A percentile compares a stretch with the other conserved stretches of the same genome.
Evolutionary conservation across 805 yeast genomes (phyloP).

Genomic region (Kodamaea neixiangensis): DNA sequence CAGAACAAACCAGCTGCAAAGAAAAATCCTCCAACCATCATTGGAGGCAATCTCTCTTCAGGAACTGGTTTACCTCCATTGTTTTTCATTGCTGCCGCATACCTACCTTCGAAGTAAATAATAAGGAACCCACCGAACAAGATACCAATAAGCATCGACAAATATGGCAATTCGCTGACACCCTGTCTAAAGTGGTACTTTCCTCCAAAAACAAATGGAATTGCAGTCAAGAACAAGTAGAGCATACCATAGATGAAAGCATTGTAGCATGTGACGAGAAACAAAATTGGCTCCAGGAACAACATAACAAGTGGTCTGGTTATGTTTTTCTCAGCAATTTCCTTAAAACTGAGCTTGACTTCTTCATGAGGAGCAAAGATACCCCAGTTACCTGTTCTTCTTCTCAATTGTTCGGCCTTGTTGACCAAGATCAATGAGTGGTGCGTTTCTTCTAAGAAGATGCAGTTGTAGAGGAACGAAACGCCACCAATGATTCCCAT

Average conservation of each 20-base stretch:
- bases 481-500: constrained; percentile 40
- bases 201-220: constrained; percentile 69
- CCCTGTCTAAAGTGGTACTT: constrained; percentile 50
- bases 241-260: constrained; percentile 81
- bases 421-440: constrained; percentile 36
- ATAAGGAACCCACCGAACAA: constrained; percentile 55
- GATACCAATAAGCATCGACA: constrained; percentile 73
- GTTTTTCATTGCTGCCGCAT: constrained; percentile 32
- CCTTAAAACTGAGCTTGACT: constrained; percentile 41
- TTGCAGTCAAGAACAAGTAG: constrained; percentile 71
- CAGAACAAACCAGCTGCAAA: constrained; percentile 82
- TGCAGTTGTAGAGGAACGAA: constrained; percentile 33
- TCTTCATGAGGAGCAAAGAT: constrained; percentile 43
- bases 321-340: constrained; percentile 60
- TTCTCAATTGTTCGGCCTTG: constrained; percentile 36
- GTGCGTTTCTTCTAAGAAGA: constrained; percentile 39
- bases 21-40: constrained; percentile 67
- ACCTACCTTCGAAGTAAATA: constrained; percentile 53
- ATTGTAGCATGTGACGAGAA: constrained; percentile 66
- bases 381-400: constrained; percentile 44
- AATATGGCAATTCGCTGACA: constrained; percentile 75
- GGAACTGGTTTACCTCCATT: constrained; percentile 53
- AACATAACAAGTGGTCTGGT: constrained; percentile 71
- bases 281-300: constrained; percentile 67
- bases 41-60: constrained; percentile 47